Percentiles rank a stretch among this genome's conserved stretches.
These are phyloP conservation scores for Zygotorulaspora chibaensis DNA, from an alignment of 805 yeast genomes.

Conservation along the genomic window DNA sequence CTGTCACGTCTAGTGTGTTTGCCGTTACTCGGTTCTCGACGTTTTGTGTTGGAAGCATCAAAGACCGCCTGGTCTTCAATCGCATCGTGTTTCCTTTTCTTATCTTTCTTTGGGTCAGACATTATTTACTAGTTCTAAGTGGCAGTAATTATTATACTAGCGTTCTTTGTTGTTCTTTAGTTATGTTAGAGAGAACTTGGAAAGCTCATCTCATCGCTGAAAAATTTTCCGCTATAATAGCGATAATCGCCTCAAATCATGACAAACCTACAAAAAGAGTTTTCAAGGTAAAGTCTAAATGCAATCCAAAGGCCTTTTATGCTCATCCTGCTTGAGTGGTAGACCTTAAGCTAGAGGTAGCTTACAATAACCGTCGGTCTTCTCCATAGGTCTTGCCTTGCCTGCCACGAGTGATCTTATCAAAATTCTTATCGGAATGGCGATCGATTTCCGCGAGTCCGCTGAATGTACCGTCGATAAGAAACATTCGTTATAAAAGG, in stretches of 20 bases:
- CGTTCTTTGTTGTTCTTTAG: not conserved
- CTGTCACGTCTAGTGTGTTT: conserved; percentile 9
- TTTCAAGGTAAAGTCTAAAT: not conserved
- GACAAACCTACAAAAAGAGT: not conserved
- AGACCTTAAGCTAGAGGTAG: too few species aligned
- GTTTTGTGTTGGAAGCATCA: conserved; percentile 11
- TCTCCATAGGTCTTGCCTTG: too few species aligned
- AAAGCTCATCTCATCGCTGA: not conserved
- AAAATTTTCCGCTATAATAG: not conserved
- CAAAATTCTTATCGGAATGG: not conserved
- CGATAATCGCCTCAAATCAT: not conserved
- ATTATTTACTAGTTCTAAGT: not conserved
- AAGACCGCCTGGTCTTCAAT: conserved; percentile 16
- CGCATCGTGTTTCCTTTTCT: conserved; percentile 9
- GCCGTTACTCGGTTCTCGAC: conserved; percentile 5
- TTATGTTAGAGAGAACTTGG: not conserved
- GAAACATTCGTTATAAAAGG: not conserved
- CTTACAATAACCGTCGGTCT: too few species aligned
- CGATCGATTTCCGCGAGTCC: not conserved
- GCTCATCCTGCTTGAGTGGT: too few species aligned
- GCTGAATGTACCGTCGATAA: not conserved
- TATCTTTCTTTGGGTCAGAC: conserved; percentile 5
- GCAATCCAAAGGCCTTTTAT: not conserved
- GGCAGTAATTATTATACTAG: not conserved
- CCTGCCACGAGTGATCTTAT: not conserved